Evolutionary conservation across 768 basidiomycete genomes (phyloP), one percentile per base, ranked within the genome.

Genomic region (Lactifluus echinatus): DNA sequence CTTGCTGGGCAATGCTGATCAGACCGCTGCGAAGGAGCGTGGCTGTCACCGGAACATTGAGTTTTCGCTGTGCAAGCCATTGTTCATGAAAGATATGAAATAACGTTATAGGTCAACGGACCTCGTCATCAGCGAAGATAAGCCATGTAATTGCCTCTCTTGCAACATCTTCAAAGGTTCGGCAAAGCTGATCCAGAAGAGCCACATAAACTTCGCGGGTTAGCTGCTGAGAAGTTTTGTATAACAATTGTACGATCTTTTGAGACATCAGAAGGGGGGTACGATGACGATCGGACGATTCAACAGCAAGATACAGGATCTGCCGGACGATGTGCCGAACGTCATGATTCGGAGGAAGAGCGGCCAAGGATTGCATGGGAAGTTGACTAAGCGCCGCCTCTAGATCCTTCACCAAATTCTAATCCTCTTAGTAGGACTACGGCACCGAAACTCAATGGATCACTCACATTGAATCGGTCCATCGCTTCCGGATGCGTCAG

Each of bases 91-190:
- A 34, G 17, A 21, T 39, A 33, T 8, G 14, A 26, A n/a, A 19
- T 17, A 15, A 4, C 2, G 14, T 12, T 19, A 46, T 62, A 17
- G 24, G 33, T n/a, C 44, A 11, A 74, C 82, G 55, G 55, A 93
- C 93, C 75, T 94, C 90, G 67, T 99, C 96, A 67, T 98, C 94
- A 3, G 96, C 90, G 67, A 93, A 96, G 44, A 97, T 74, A 47
- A 99, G 75, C 96, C 96, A 99, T 2, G 89, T 89, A 49, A 93
- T 88, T 6, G 95, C 96, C 72, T 99, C 96, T 70, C 93, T 93
- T 17, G 88, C 90, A 44, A 97, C 95, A 62, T 95, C 91, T 63
- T 90, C 85, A 61, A 93, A 94, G 15, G 84, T 75, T 60, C 85
- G 83, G 68, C 96, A 98, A 40, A 99, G 74, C 60, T 92, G 87